These are phyloP conservation scores for Naganishia vishniacii DNA, from an alignment of 768 basidiomycete genomes.

Conservation along the genomic window DNA sequence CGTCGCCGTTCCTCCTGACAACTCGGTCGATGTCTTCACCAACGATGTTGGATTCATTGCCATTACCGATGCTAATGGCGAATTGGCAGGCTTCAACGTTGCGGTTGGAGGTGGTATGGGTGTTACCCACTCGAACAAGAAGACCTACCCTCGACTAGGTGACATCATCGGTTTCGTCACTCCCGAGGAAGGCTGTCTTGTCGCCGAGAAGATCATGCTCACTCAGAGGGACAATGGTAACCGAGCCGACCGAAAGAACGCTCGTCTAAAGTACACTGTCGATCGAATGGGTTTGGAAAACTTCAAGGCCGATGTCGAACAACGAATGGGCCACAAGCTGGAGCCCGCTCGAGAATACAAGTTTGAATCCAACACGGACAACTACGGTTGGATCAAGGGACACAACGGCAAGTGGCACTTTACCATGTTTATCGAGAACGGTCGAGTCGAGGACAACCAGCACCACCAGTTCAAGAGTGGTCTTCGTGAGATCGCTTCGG, in stretches of 20 bases:
- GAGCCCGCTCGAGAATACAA: constrained; percentile 66
- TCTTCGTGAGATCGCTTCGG: constrained; percentile 81
- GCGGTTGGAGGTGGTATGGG: constrained; percentile 96
- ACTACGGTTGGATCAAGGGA: constrained; percentile 87
- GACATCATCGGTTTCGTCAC: constrained; percentile 90
- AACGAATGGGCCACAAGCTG: constrained; percentile 72
- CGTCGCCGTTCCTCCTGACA: constrained; percentile 89
- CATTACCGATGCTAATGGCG: constrained; percentile 68
- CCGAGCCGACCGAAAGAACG: constrained; percentile 62
- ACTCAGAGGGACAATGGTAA: constrained; percentile 94
- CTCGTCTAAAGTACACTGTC: constrained; percentile 89
- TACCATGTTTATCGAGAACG: constrained; percentile 93
- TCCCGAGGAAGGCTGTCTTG: constrained; percentile 70
- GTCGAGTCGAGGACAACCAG: constrained; percentile 83
- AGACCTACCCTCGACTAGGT: constrained; percentile 88
- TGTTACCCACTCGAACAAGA: constrained; percentile 97
- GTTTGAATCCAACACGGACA: constrained; percentile 85
- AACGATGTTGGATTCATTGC: constrained; percentile 92
- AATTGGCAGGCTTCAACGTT: constrained; percentile 89
- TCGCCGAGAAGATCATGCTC: constrained; percentile 89
- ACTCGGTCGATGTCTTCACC: constrained; percentile 91
- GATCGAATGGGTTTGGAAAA: constrained; percentile 84
- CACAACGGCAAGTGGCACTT: constrained; percentile 85
- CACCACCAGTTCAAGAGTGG: constrained; percentile 88
- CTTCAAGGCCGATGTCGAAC: constrained; percentile 87